Conservation (phyloP, 345 rosid species). For the Pseudoturritis turrita region DNA sequence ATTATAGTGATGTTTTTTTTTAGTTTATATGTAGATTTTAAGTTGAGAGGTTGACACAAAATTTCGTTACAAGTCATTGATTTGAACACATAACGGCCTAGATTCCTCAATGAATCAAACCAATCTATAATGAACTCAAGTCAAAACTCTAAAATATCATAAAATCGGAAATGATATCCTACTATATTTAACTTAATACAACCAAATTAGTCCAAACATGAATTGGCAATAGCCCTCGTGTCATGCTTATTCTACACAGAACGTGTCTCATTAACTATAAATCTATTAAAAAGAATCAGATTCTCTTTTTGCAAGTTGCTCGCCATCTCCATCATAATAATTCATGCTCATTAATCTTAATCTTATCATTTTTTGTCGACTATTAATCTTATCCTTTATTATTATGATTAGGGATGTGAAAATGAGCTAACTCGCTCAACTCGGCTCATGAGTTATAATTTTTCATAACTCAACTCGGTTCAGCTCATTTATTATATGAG, state of each 20-base stretch:
- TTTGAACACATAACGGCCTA: not conserved
- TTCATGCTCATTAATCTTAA: not conserved
- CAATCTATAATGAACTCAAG: too few species aligned
- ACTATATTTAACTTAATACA: not conserved
- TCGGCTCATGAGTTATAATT: too few species aligned
- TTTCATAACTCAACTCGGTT: too few species aligned
- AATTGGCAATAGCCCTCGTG: slow-evolving; percentile 9
- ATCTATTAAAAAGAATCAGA: not conserved
- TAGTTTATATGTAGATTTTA: too few species aligned
- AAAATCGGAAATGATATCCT: not conserved
- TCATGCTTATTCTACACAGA: slow-evolving; percentile 8
- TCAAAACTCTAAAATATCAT: not conserved
- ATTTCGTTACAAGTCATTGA: too few species aligned
- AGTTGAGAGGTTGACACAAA: too few species aligned
- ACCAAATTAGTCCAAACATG: not conserved
- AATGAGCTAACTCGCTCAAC: too few species aligned
- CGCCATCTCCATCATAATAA: slow-evolving; percentile 3
- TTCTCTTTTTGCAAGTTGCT: slow-evolving; percentile 1
- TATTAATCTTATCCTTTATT: too few species aligned
- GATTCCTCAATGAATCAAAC: not conserved
- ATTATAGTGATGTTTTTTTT: not conserved
- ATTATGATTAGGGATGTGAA: too few species aligned
- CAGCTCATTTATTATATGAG: too few species aligned
- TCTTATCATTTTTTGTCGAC: too few species aligned
- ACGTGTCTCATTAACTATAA: slow-evolving; percentile 7